Evolutionary conservation across 345 rosid species (phyloP).

Genomic region (Moricandia moricandioides): DNA sequence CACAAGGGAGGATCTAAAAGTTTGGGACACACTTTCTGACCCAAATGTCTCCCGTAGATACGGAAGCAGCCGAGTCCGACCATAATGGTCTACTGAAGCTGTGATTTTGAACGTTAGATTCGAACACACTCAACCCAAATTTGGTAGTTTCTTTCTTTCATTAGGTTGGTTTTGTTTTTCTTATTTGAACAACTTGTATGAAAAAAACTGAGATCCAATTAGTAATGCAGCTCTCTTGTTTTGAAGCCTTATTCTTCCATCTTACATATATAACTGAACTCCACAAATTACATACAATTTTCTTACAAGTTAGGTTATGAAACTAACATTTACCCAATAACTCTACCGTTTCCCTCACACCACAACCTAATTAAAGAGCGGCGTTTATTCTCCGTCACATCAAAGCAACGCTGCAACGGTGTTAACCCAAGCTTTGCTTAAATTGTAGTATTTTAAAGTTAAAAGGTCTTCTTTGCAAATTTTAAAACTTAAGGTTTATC

Average conservation of each 20-base stretch:
- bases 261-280: too few species aligned
- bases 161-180: not conserved
- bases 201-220: too few species aligned
- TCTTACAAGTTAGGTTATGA: too few species aligned
- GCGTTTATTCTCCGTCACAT: not conserved
- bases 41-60: slow-evolving; percentile 47
- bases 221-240: too few species aligned
- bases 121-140: slow-evolving; percentile 3
- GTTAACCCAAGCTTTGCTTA: not conserved
- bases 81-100: not conserved
- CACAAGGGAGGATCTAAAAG: slow-evolving; percentile 79
- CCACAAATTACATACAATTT: too few species aligned
- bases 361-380: too few species aligned
- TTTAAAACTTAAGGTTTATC: not conserved
- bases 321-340: too few species aligned
- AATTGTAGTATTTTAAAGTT: not conserved
- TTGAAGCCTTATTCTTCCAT: too few species aligned
- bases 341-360: too few species aligned
- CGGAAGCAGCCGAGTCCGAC: slow-evolving; percentile 29
- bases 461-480: not conserved
- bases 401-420: not conserved
- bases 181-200: too few species aligned
- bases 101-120: slow-evolving; percentile 7
- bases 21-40: slow-evolving; percentile 75
- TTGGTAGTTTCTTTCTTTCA: slow-evolving; percentile 18